phyloP scores from a whole-genome alignment of 306 rosid species.

The Sicyos edulis region DNA sequence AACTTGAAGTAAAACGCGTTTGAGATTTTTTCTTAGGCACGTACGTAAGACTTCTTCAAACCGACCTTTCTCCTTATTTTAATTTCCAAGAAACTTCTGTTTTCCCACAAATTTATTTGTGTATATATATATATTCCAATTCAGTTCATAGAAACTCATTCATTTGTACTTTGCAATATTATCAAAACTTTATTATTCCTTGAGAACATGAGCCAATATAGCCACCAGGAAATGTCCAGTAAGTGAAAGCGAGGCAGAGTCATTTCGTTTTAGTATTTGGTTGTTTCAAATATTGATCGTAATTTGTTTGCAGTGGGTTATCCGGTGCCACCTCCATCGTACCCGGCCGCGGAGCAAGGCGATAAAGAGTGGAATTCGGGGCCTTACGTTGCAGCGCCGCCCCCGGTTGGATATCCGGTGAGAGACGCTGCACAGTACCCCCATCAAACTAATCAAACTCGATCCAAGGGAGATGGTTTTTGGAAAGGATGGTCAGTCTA shows the following conservation, averaged over 20 bases:
- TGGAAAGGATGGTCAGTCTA: constrained; percentile 24
- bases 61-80: background rate
- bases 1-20: too few species aligned
- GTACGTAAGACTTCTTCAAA: too few species aligned
- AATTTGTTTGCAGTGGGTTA: background rate
- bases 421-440: constrained; percentile 2
- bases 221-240: background rate
- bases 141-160: background rate
- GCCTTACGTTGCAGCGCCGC: constrained; percentile 23
- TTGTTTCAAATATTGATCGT: too few species aligned
- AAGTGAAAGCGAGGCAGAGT: background rate
- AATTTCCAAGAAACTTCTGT: background rate
- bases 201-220: constrained; percentile 4
- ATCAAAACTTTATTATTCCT: background rate
- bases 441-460: constrained; percentile 5
- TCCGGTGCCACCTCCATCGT: constrained; percentile 1
- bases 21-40: too few species aligned
- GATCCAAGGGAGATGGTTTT: constrained; percentile 19
- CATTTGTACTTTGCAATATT: background rate
- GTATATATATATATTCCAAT: too few species aligned
- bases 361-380: background rate
- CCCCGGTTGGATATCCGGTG: constrained; percentile 21
- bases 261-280: too few species aligned
- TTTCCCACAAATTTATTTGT: background rate
- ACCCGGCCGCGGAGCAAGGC: background rate